Base-by-base conservation (phyloP, 805 yeast species). In the Clavispora phyllophila region DNA sequence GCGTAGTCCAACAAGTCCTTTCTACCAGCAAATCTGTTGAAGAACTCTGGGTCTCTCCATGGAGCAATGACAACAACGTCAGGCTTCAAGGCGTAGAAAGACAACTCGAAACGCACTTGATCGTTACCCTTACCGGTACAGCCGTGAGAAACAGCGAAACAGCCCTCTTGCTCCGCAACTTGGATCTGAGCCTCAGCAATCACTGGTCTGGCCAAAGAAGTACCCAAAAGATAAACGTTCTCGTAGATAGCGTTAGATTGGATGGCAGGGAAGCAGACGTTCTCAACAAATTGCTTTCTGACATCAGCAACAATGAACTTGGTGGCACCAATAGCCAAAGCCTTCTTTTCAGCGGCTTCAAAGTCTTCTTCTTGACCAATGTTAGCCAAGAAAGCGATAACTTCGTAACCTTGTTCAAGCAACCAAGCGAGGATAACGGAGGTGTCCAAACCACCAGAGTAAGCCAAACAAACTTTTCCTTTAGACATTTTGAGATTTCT, bases 41-140 rank as follows among this genome's bases (percentile, higher is more conserved):
- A 89, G 70, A 93, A 93, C 29, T 61, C 84, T 25, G 99, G 99
- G 65, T 86, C 87, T 80, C 99, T 87, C 99, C 99, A 93, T 66
- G 99, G 99, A 35, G 99, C 96, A 72, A 93, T 91, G 56, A 88
- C 96, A 63, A 79, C 75, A 56, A 93, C 96, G 62, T 90, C 98
- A 34, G 99, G 99, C 74, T 93, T 90, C 68, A 93, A 80, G 28
- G 98, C 99, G 69, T 93, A 93, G 78, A 93, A 93, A 8, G 95
- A 84, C 48, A 93, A 76, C 73, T 93, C 99, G 66, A 93, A 93
- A 72, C 99, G 85, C 53, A 93, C 97, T 75, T 93, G 99, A 70
- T 93, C 99, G 66, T 93, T 93, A 73, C 99, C 99, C 76, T 93
- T 93, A 74, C 99, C 99, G 55, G 99, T 93, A 75, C 99, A 93